Base-by-base conservation (phyloP, 208 protist species). In the Borovskyia barvae region DNA sequence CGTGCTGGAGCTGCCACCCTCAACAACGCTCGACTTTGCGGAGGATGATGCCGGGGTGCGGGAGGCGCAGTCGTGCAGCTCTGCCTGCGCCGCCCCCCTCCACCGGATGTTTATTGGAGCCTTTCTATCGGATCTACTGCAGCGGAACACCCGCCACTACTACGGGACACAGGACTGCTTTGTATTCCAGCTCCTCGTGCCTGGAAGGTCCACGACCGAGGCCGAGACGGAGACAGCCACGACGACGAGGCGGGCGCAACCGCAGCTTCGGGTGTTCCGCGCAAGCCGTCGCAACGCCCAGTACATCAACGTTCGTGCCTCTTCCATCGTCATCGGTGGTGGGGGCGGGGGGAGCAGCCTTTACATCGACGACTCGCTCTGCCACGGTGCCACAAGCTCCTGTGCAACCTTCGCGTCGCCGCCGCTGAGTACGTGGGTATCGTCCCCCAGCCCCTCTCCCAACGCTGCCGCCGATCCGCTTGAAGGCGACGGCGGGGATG, bases 151-250 rank as follows among this genome's bases (percentile, higher is more conserved):
- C 0, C 77, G 66, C 0, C 79, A 80, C 3, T 93, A 85, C 73
- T 93, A 90, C 61, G 86, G 86, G 35, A 72, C 26, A 9, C 61
- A 54, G 41, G 80, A 82, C 5, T 87, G 77, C 7, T 93, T 93
- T 74, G 77, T 93, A 1, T 93, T 88, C 62, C 86, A 93, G 49
- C 26, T 92, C 11, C 63, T 85, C 24, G 62, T 86, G 7, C 72
- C 73, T 3, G 42, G 57, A 1, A 14, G 29, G 20, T 48, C 20
- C 28, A 26, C 25, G 1, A 14, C 6, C 12, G 28, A 4, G 14
- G 32, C 8, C 1, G 24, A 39, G 5, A 45, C 3, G 29, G 48
- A 5, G 7, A 37, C 47, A n/a, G 5, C 0, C 2, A 19, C 50
- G 50, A 17, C n/a, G 22, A 32, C 7, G 14, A 33, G 15, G 19